phyloP scores from a whole-genome alignment of 2,329 filamentous ascomycete species.

The Xylaria sp. region DNA sequence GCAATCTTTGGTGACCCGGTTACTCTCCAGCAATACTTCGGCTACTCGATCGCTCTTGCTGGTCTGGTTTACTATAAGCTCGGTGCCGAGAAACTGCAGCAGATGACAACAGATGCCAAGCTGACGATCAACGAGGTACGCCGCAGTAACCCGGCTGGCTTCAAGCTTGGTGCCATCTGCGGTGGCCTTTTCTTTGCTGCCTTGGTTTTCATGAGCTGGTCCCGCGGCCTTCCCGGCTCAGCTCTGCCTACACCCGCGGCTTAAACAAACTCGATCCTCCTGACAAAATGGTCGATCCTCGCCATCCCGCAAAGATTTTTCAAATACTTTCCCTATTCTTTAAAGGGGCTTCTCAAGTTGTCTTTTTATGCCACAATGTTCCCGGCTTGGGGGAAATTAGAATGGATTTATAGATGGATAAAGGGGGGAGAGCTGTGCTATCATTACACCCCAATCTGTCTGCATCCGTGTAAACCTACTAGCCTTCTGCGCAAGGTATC shows the following conservation, averaged over 20 bases:
- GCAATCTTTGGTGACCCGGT: slow-evolving; percentile 73
- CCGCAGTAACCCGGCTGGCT: slow-evolving; percentile 39
- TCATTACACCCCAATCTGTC: slow-evolving; percentile 11
- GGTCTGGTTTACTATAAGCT: slow-evolving; percentile 48
- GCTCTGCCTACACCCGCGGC: slow-evolving; percentile 32
- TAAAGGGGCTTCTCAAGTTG: slow-evolving; percentile 33
- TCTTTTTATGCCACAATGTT: slow-evolving; percentile 26
- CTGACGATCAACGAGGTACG: slow-evolving; percentile 38
- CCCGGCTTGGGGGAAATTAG: not conserved
- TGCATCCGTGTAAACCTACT: slow-evolving; percentile 24
- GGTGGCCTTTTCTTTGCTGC: slow-evolving; percentile 35
- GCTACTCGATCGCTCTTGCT: slow-evolving; percentile 69
- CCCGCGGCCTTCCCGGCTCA: slow-evolving; percentile 32
- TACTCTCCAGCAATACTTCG: slow-evolving; percentile 72
- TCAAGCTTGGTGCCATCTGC: slow-evolving; percentile 40
- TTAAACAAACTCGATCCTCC: slow-evolving; percentile 6
- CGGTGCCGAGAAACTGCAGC: slow-evolving; percentile 44
- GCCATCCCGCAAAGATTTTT: not conserved
- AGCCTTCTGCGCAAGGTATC: slow-evolving; percentile 7
- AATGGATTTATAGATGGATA: slow-evolving; percentile 23
- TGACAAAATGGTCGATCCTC: not conserved
- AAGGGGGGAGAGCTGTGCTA: slow-evolving; percentile 29
- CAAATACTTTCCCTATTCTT: slow-evolving; percentile 30
- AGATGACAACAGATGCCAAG: slow-evolving; percentile 39
- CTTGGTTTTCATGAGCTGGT: slow-evolving; percentile 39